Percentiles rank a stretch among this genome's conserved stretches.
Evolutionary conservation across 2,329 filamentous ascomycete species (phyloP).

Genomic region (Xylaria sp.): DNA sequence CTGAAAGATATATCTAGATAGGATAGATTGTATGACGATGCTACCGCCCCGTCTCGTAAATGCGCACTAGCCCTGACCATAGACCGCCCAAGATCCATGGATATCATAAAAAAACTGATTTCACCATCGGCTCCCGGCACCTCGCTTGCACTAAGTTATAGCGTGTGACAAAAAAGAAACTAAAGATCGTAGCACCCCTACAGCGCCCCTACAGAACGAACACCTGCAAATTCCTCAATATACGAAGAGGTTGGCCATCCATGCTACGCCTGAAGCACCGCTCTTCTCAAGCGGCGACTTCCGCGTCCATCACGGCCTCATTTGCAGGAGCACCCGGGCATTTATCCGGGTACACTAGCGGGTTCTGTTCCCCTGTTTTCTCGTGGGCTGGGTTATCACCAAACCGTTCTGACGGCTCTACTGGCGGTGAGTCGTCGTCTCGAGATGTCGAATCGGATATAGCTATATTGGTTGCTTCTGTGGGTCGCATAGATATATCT

Average conservation of each 20-base stretch:
- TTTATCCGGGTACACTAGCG: conserved; percentile 33
- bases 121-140: neutral
- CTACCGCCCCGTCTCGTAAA: conserved; percentile 11
- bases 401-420: conserved; percentile 27
- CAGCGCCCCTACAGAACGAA: conserved; percentile 1
- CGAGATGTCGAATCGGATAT: conserved; percentile 22
- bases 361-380: conserved; percentile 28
- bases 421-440: conserved; percentile 8
- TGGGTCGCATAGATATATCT: conserved; percentile 30
- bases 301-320: conserved; percentile 28
- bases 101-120: conserved; percentile 5
- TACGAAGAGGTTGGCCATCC: neutral
- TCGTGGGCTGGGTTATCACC: conserved; percentile 32
- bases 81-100: neutral
- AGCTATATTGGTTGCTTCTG: conserved; percentile 26
- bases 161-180: conserved; percentile 3
- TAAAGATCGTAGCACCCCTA: conserved; percentile 6
- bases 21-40: conserved; percentile 16
- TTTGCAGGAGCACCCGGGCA: conserved; percentile 27
- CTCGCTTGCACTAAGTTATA: neutral
- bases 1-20: conserved; percentile 16
- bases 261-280: neutral
- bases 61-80: neutral
- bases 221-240: conserved; percentile 15
- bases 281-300: conserved; percentile 17